These are phyloP conservation scores for Reutealis trisperma DNA, from an alignment of 345 rosid species.

Conservation along the genomic window DNA sequence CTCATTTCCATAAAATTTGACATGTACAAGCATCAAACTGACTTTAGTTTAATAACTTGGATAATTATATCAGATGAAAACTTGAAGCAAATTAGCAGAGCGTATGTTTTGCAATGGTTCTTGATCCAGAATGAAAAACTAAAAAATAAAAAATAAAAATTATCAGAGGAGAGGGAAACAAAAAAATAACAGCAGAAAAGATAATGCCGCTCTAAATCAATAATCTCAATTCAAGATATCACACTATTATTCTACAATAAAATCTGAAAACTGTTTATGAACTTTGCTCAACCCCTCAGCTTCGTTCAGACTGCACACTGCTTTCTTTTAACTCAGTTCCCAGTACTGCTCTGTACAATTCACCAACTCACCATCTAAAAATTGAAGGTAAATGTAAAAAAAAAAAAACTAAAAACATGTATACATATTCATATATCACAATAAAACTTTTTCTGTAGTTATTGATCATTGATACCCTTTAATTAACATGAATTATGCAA, in stretches of 20 bases:
- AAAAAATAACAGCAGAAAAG: background rate
- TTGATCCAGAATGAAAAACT: background rate
- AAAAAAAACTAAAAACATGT: constrained; percentile 8
- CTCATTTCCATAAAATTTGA: background rate
- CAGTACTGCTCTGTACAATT: constrained; percentile 14
- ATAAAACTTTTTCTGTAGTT: constrained; percentile 15
- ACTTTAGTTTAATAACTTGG: background rate
- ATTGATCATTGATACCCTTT: background rate
- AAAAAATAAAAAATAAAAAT: too few relatives aligned
- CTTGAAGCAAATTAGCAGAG: too few relatives aligned
- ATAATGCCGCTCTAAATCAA: background rate
- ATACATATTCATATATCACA: constrained; percentile 20
- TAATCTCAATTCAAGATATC: background rate
- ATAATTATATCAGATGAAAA: background rate
- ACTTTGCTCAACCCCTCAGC: constrained; percentile 13
- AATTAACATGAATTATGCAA: constrained; percentile 5
- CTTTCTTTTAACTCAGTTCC: constrained; percentile 10
- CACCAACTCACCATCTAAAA: constrained; percentile 5
- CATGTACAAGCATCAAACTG: background rate
- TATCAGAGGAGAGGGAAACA: background rate
- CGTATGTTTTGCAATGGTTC: background rate
- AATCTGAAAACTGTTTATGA: background rate
- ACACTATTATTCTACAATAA: background rate
- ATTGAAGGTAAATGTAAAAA: constrained; percentile 4
- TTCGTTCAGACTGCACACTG: constrained; percentile 17